Conservation (phyloP, 495 filamentous ascomycete genomes). For the Physcia stellaris region DNA sequence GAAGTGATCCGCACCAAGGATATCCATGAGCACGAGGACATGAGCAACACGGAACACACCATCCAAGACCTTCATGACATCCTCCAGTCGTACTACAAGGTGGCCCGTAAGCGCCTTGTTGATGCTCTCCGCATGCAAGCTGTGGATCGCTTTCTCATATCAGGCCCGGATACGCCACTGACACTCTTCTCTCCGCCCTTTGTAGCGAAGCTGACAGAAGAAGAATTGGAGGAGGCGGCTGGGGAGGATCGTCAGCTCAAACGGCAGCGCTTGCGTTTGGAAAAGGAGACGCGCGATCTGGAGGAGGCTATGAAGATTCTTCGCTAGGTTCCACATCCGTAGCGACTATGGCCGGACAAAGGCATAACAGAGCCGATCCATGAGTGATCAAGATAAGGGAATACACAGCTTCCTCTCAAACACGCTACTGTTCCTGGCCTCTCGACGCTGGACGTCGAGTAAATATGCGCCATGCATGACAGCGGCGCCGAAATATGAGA, state of each 20-base stretch:
- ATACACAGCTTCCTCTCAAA: no score
- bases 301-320: constrained; percentile 23
- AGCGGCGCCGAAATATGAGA: no score
- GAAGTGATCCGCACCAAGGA: constrained; percentile 17
- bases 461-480: no score
- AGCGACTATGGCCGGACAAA: no score
- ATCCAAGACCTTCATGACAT: constrained; percentile 26
- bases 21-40: constrained; percentile 14
- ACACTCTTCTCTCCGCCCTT: constrained; percentile 22
- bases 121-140: constrained; percentile 30
- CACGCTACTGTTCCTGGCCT: no score
- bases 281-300: constrained; percentile 25
- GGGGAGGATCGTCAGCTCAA: constrained; percentile 30
- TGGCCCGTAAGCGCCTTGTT: constrained; percentile 28
- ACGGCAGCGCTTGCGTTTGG: constrained; percentile 20
- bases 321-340: background rate
- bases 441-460: no score
- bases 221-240: constrained; percentile 27
- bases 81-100: constrained; percentile 26
- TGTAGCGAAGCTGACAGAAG: constrained; percentile 19
- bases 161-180: constrained; percentile 15
- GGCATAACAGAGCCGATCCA: no score
- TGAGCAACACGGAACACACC: constrained; percentile 23
- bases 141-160: constrained; percentile 23
- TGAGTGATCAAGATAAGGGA: no score